phyloP scores from a whole-genome alignment of 208 protist genomes.

The Kentomonas sorsogonicus region DNA sequence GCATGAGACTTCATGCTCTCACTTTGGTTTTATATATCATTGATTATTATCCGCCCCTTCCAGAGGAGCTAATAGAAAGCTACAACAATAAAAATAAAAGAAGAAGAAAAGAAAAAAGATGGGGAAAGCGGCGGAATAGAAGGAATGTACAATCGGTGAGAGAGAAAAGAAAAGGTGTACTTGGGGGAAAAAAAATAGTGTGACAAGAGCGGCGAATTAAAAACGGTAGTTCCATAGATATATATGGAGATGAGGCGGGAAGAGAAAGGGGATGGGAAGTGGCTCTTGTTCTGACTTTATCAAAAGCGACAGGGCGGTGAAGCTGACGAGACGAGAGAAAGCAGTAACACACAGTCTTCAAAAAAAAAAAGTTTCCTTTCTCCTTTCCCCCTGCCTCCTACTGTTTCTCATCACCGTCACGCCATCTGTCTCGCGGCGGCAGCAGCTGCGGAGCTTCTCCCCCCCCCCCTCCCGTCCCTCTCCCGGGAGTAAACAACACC shows the following conservation, averaged over 20 bases:
- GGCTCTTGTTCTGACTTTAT: too few relatives aligned
- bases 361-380: neutral
- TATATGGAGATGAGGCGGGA: too few relatives aligned
- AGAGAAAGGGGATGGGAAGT: too few relatives aligned
- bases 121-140: neutral
- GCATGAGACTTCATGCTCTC: too few relatives aligned
- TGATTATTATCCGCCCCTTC: too few relatives aligned
- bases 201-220: neutral
- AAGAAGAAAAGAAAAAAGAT: slow-evolving; percentile 5
- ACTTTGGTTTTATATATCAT: too few relatives aligned
- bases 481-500: too few relatives aligned
- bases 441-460: too few relatives aligned
- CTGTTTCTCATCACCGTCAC: slow-evolving; percentile 1
- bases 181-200: neutral
- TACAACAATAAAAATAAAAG: slow-evolving; percentile 13
- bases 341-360: neutral
- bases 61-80: too few relatives aligned
- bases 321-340: neutral
- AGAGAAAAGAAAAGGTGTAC: neutral
- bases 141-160: neutral
- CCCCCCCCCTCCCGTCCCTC: too few relatives aligned
- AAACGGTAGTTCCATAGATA: too few relatives aligned
- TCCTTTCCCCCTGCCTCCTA: neutral
- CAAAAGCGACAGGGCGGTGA: too few relatives aligned
- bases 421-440: neutral